Evolutionary conservation across 495 filamentous ascomycete species (phyloP), one percentile per base, ranked within the genome.

Genomic region (Talaromyces adpressus): DNA sequence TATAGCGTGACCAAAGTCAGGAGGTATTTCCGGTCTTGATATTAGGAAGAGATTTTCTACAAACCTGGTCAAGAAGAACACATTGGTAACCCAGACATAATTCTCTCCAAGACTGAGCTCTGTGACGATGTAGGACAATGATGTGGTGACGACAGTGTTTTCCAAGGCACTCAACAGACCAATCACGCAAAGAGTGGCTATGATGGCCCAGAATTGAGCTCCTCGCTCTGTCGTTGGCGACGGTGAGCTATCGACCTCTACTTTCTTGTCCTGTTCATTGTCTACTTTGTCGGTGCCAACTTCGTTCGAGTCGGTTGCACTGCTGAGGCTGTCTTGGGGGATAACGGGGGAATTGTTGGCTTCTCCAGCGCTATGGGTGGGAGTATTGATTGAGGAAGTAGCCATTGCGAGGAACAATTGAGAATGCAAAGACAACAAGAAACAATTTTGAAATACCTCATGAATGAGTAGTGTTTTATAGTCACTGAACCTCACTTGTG

Each of bases 1-100:
- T 49, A 16, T 14, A 45, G 58, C 16, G 16, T 59, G 34, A 34
- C n/a, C 27, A 59, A 41, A 18, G 25, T 29, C 9, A 9, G 53
- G 4, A 57, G 4, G 47, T 14, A 51, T 51, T 14, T 18, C 11
- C 47, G 16, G 47, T 14, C 39, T 53, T 9, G 49, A 53, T 53
- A 23, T 53, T 53, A 53, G 16, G 27, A 53, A 49, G 54, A 57
- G 12, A 22, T 27, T 12, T 2, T 20, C 30, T n/a, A 27, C 69
- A 14, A 63, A 71, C 63, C 34, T 69, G 29, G 77, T 63, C 1
- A 82, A 66, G 49, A 81, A 66, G 65, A 74, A 82, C 6, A 60
- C 68, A 59, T 78, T 79, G 16, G 64, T 68, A 22, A 76, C 64
- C 79, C 79, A 82, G 58, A 82, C 65, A 63, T 80, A 84, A 36